These are phyloP conservation scores for Monosporascus sp. DNA, from an alignment of 2,329 filamentous ascomycete genomes.

Conservation along the genomic window DNA sequence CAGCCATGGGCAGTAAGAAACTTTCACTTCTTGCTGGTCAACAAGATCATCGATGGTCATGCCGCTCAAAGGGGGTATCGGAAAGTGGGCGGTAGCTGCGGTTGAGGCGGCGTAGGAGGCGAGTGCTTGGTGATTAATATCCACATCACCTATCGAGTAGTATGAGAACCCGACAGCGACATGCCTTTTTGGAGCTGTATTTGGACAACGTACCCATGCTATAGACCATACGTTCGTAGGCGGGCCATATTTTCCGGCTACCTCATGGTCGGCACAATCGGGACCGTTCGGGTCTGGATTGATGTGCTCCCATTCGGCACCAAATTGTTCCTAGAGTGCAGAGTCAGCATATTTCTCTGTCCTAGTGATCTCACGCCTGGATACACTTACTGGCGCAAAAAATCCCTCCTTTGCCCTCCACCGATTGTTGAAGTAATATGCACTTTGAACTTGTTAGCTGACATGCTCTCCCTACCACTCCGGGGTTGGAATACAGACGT, in stretches of 20 bases:
- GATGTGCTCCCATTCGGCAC: conserved; percentile 14
- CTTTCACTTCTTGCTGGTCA: background rate
- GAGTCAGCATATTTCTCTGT: background rate
- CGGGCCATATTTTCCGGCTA: conserved; percentile 13
- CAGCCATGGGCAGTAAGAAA: conserved; percentile 19
- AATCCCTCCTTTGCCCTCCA: background rate
- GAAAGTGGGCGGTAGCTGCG: conserved; percentile 10
- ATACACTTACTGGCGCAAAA: background rate
- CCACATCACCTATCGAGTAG: conserved; percentile 18
- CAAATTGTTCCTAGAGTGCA: conserved; percentile 13
- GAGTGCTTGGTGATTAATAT: conserved; percentile 14
- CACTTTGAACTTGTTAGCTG: background rate
- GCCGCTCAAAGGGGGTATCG: background rate
- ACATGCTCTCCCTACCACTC: background rate
- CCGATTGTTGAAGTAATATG: background rate
- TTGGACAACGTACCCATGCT: conserved; percentile 10
- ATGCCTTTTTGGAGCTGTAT: background rate
- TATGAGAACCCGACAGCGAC: background rate
- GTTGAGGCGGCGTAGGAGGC: conserved; percentile 11
- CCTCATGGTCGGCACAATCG: conserved; percentile 6
- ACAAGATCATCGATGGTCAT: background rate
- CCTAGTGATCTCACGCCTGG: background rate
- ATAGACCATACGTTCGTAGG: conserved; percentile 19
- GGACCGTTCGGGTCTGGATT: background rate
- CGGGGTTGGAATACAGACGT: background rate